Evolutionary conservation across 805 yeast species (phyloP).

Genomic region (Wickerhamiella bombiphila): DNA sequence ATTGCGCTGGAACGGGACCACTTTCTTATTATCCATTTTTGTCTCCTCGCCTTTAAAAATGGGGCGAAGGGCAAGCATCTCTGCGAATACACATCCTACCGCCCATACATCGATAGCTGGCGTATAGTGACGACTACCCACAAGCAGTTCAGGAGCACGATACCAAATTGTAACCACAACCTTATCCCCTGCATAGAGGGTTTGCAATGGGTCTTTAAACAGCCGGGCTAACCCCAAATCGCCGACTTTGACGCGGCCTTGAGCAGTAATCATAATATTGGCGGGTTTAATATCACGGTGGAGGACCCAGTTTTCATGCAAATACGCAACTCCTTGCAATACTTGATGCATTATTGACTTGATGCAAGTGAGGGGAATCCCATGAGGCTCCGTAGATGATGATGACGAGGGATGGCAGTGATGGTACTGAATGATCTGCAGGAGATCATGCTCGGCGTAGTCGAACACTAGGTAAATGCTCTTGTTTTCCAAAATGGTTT

Average conservation of each 20-base stretch:
- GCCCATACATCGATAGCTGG: constrained; percentile 94
- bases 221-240: constrained; percentile 85
- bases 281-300: constrained; percentile 97
- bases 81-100: constrained; percentile 88
- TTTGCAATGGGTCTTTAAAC: constrained; percentile 74
- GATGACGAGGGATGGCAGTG: constrained; percentile 41
- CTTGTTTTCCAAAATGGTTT: constrained; percentile 74
- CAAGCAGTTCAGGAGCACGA: constrained; percentile 76
- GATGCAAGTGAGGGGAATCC: constrained; percentile 56
- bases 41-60: constrained; percentile 97
- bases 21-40: constrained; percentile 83
- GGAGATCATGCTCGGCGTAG: constrained; percentile 86
- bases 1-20: constrained; percentile 85
- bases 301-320: constrained; percentile 92
- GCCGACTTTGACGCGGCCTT: constrained; percentile 89
- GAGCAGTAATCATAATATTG: constrained; percentile 83
- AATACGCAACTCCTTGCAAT: constrained; percentile 73
- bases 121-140: constrained; percentile 88
- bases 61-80: constrained; percentile 74
- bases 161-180: constrained; percentile 97
- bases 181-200: constrained; percentile 81
- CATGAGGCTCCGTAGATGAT: not conserved
- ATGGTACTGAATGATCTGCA: constrained; percentile 75
- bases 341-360: constrained; percentile 89
- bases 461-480: constrained; percentile 91